Evolutionary conservation across 371 early-diverging fungal genomes (phyloP), one percentile per base, ranked within the genome.

Genomic region (Conidiobolus incongruus): DNA sequence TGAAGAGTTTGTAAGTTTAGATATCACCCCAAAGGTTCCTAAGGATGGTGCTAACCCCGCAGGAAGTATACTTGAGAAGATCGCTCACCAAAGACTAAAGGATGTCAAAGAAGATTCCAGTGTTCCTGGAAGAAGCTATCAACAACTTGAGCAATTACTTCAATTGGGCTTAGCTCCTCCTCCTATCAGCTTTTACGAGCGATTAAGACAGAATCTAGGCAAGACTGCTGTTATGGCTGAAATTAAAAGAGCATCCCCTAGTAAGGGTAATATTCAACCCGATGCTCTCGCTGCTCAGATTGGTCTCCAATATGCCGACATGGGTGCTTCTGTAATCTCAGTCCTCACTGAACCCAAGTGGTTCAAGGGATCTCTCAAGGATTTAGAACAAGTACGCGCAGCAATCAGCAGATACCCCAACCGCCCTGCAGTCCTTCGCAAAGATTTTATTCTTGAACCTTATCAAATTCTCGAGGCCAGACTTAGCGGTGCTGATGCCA

Each of bases 341-440:
- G 94, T 96, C 5, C 59, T 96, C 59, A 96, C 97, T 0, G 97
- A 96, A 61, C 88, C 91, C 30, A 85, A 70, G 37, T 96, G 93
- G 93, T 96, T 96, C 70, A 84, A 86, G 57, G 96, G 97, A 28
- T 61, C 70, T 12, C 51, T 94, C 23, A 74, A 78, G 43, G 94
- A 96, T 48, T 65, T 96, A 75, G 75, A 75, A 22, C 72, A 75
- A 33, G 89, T 78, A 13, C 75, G 91, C 12, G 60, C 57, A 26
- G 78, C 76, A 2, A 40, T 95, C 1, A 61, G 60, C 30, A 4
- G 19, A 15, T 50, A 55, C 17, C 71, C 80, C 12, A 65, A 79
- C 53, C 74, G 94, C 3, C 94, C 94, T 4, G 87, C 88, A 13
- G 70, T 96, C 0, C 66, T 96, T 39, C 75, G 93, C 47, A 96